These are phyloP conservation scores for Hypomyces rosellus DNA, from an alignment of 2,329 filamentous ascomycete genomes.

Conservation along the genomic window DNA sequence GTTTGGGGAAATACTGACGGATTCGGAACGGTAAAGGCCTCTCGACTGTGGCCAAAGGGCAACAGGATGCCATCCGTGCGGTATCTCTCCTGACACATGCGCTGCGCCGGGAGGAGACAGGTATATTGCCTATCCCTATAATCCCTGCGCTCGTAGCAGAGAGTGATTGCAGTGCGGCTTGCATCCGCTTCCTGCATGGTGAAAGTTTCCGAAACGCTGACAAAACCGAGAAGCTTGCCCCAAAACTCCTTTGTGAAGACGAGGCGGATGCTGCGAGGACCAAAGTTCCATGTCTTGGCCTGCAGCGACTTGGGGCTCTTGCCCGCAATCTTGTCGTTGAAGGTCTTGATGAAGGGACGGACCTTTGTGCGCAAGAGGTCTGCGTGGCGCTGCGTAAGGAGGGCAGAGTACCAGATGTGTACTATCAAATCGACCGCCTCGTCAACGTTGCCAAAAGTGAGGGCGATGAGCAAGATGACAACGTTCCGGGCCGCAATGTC, in stretches of 20 bases:
- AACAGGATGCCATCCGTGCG: slow-evolving; percentile 2
- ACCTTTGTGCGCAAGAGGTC: slow-evolving; percentile 2
- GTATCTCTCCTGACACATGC: background rate
- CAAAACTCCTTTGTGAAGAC: background rate
- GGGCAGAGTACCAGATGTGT: slow-evolving; percentile 17
- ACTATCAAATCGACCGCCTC: slow-evolving; percentile 15
- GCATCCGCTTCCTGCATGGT: background rate
- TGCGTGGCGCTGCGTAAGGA: slow-evolving; percentile 9
- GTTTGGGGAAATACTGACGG: background rate
- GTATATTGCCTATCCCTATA: background rate
- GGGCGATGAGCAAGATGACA: slow-evolving; percentile 3
- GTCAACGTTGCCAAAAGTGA: slow-evolving; percentile 4
- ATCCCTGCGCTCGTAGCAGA: background rate
- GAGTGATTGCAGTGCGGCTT: background rate
- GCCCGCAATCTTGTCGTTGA: background rate
- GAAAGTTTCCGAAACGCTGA: background rate
- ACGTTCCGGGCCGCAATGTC: slow-evolving; percentile 4
- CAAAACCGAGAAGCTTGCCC: background rate
- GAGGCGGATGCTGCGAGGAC: background rate
- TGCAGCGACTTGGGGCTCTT: background rate
- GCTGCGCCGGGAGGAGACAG: background rate
- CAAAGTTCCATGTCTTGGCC: background rate
- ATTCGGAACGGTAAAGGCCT: background rate
- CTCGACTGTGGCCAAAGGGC: background rate
- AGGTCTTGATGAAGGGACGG: background rate